Percentiles rank a stretch among this genome's conserved stretches.
Evolutionary conservation across 768 basidiomycete species (phyloP).

Genomic region (Boletus rubescentipes): DNA sequence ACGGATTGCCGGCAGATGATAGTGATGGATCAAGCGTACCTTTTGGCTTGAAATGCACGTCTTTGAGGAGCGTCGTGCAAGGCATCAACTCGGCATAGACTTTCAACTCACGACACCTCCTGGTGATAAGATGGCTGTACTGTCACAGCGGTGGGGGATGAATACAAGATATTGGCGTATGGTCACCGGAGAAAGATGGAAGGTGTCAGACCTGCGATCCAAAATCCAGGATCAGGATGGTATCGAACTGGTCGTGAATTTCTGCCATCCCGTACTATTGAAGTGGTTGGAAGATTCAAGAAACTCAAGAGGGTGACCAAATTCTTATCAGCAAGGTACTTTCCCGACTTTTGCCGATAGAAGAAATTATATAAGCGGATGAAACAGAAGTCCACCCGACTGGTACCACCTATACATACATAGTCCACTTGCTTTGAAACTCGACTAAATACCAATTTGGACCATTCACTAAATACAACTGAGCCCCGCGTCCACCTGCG

Average conservation of each 20-base stretch:
- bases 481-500: too few relatives aligned
- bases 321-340: too few relatives aligned
- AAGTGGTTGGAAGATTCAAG: neutral
- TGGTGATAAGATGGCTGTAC: constrained; percentile 97
- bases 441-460: too few relatives aligned
- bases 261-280: constrained; percentile 55
- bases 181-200: constrained; percentile 11
- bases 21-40: constrained; percentile 59
- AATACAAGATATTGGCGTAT: constrained; percentile 4
- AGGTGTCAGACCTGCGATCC: constrained; percentile 77
- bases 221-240: constrained; percentile 94
- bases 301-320: neutral
- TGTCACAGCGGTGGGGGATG: constrained; percentile 31
- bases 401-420: too few relatives aligned
- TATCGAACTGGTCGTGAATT: constrained; percentile 95
- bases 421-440: too few relatives aligned
- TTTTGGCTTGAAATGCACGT: constrained; percentile 92
- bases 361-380: too few relatives aligned
- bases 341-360: too few relatives aligned
- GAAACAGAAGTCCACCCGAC: too few relatives aligned
- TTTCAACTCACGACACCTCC: constrained; percentile 95
- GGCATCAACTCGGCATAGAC: constrained; percentile 98
- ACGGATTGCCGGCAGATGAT: neutral
- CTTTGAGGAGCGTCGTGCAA: constrained; percentile 87
- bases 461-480: too few relatives aligned